These are phyloP conservation scores for Penicillium cosmopolitanum DNA, from an alignment of 495 filamentous ascomycete species.

Conservation along the genomic window DNA sequence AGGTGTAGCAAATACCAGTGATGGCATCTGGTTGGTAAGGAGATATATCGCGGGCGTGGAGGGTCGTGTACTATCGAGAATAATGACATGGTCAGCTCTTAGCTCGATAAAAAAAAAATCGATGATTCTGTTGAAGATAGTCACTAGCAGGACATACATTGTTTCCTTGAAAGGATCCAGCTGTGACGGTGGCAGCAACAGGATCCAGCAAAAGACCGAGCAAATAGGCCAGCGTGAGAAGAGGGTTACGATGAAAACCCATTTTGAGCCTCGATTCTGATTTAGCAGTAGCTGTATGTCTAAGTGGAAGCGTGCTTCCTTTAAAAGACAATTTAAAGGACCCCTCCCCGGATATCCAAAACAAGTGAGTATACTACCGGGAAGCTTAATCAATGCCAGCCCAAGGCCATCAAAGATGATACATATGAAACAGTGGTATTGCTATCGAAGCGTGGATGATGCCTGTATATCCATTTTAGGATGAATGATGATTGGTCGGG, in stretches of 20 bases:
- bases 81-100: neutral
- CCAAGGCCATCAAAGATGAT: neutral
- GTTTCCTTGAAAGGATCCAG: neutral
- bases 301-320: too few species aligned
- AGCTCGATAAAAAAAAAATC: too few species aligned
- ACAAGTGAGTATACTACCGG: neutral
- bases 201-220: neutral
- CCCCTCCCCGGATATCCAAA: too few species aligned
- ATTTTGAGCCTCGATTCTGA: neutral
- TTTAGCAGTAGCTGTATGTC: too few species aligned
- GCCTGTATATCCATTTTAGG: neutral
- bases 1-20: conserved; percentile 9
- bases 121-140: too few species aligned
- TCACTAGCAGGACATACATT: neutral
- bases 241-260: neutral
- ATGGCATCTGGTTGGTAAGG: neutral
- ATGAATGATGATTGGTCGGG: too few species aligned
- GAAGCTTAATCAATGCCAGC: neutral
- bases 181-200: neutral
- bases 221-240: neutral
- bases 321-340: too few species aligned
- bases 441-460: neutral
- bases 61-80: neutral
- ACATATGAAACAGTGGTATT: neutral
- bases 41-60: neutral